phyloP scores from a whole-genome alignment of 2,329 filamentous ascomycete genomes.

The Talaromyces islandicus region DNA sequence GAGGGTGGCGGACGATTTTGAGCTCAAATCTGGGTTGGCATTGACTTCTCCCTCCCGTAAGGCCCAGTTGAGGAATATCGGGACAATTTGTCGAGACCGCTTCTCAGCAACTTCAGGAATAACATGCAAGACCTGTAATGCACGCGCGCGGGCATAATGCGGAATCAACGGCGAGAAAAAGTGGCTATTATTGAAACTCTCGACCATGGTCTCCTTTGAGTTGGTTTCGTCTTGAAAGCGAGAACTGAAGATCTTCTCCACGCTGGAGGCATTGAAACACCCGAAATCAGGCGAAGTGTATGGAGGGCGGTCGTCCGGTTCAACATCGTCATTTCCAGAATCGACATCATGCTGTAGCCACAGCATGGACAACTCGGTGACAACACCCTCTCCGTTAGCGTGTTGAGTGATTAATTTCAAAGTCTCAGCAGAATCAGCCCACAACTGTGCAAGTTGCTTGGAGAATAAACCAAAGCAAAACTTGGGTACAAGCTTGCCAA shows the following conservation, averaged over 20 bases:
- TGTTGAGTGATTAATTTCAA: conserved; percentile 68
- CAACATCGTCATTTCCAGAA: not conserved
- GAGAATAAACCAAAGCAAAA: conserved; percentile 89
- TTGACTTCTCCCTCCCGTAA: conserved; percentile 43
- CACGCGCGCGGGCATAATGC: conserved; percentile 62
- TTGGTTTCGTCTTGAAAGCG: conserved; percentile 50
- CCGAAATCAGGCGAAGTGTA: conserved; percentile 58
- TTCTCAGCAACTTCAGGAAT: conserved; percentile 77
- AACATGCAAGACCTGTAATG: conserved; percentile 69
- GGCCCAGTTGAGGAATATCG: conserved; percentile 80
- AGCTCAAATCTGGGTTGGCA: conserved; percentile 14
- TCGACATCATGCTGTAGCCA: conserved; percentile 56
- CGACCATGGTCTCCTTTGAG: conserved; percentile 54
- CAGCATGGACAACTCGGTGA: conserved; percentile 66
- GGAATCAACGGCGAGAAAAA: conserved; percentile 22
- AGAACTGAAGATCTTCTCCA: conserved; percentile 49
- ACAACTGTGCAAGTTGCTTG: conserved; percentile 74
- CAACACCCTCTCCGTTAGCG: conserved; percentile 64
- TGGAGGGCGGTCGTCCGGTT: conserved; percentile 18
- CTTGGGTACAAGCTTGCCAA: conserved; percentile 66
- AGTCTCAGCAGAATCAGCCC: conserved; percentile 74
- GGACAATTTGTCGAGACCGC: conserved; percentile 75
- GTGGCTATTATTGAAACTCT: conserved; percentile 61
- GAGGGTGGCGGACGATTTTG: conserved; percentile 21
- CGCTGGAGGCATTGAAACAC: conserved; percentile 65